Evolutionary conservation across 169 alveolate genomes (phyloP).

Genomic region (Plasmodium gallinaceum): DNA sequence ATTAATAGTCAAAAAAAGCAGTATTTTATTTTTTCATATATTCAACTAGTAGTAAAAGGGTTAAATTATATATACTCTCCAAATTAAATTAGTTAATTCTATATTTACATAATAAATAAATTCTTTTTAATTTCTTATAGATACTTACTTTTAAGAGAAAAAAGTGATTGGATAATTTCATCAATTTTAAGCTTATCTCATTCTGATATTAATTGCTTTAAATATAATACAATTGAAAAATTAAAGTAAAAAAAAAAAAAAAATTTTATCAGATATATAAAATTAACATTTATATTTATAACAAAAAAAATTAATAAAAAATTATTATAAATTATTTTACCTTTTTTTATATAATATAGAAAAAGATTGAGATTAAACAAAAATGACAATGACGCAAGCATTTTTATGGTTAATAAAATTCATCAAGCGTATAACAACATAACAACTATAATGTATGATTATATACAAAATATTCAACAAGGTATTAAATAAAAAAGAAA

Average conservation of each 20-base stretch:
- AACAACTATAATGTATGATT: slow-evolving; percentile 73
- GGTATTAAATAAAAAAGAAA: slow-evolving; percentile 33
- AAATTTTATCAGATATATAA: background rate
- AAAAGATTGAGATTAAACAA: slow-evolving; percentile 52
- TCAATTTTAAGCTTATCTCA: slow-evolving; percentile 60
- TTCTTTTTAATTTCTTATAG: slow-evolving; percentile 2
- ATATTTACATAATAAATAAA: background rate
- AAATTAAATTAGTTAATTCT: background rate
- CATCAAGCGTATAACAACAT: slow-evolving; percentile 76
- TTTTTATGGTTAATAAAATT: slow-evolving; percentile 69
- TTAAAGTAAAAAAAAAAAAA: slow-evolving; percentile 25
- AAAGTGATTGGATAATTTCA: slow-evolving; percentile 74
- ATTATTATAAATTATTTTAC: background rate
- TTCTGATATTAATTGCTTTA: slow-evolving; percentile 74
- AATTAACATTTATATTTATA: background rate
- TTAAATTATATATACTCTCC: background rate
- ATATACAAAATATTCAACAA: slow-evolving; percentile 73
- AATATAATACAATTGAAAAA: slow-evolving; percentile 74
- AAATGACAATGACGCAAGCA: slow-evolving; percentile 76
- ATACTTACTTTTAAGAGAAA: slow-evolving; percentile 56
- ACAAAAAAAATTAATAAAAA: background rate
- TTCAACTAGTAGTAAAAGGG: slow-evolving; percentile 74
- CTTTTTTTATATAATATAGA: slow-evolving; percentile 15
- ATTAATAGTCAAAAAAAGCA: slow-evolving; percentile 67
- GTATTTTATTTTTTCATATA: slow-evolving; percentile 68